Conservation (phyloP, 1,139 yeast genomes). For the Suhomyces bolitotheri region DNA sequence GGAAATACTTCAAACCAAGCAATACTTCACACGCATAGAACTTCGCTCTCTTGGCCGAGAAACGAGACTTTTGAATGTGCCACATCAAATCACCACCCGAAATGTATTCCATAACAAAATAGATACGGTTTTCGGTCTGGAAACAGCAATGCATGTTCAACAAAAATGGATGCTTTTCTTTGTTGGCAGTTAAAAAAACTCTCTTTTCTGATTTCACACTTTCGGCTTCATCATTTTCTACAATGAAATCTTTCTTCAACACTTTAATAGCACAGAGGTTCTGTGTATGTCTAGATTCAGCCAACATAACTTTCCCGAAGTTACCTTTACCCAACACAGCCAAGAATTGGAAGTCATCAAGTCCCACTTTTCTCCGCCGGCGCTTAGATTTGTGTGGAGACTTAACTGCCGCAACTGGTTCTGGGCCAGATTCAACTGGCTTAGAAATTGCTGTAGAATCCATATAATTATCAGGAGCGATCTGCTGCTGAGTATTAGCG, state of each 20-base stretch:
- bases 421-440: constrained; percentile 1
- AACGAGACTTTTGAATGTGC: constrained; percentile 93
- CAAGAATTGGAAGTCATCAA: constrained; percentile 90
- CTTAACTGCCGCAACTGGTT: constrained; percentile 2
- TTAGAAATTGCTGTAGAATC: constrained; percentile 1
- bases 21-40: constrained; percentile 96
- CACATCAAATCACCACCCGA: constrained; percentile 99
- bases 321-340: constrained; percentile 97
- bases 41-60: constrained; percentile 88
- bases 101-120: constrained; percentile 97
- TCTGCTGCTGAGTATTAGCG: constrained; percentile 18
- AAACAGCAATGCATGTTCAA: constrained; percentile 91
- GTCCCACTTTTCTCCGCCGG: constrained; percentile 72
- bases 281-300: constrained; percentile 80
- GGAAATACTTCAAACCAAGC: constrained; percentile 87
- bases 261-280: constrained; percentile 92
- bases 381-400: constrained; percentile 33
- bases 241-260: constrained; percentile 89
- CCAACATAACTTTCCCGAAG: constrained; percentile 96
- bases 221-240: constrained; percentile 94
- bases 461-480: constrained; percentile 18
- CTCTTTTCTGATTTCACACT: constrained; percentile 92
- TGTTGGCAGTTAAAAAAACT: constrained; percentile 87
- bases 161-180: constrained; percentile 88
- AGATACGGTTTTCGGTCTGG: constrained; percentile 95